Conservation (phyloP, 352 stramenopile genomes). For the Phytophthora palmivora region DNA sequence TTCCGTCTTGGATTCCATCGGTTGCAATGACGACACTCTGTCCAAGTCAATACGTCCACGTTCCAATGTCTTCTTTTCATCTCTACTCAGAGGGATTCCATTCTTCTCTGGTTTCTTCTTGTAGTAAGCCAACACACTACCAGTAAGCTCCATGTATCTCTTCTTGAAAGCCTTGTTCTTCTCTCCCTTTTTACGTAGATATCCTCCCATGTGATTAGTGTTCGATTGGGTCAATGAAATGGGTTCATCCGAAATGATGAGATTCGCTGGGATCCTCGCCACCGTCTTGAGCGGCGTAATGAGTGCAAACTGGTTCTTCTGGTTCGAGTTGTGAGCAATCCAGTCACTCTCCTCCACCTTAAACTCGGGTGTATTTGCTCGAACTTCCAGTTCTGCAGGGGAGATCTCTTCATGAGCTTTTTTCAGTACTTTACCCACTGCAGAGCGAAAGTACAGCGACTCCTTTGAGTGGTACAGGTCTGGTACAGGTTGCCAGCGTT, state of each 20-base stretch:
- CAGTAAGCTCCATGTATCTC: constrained; percentile 87
- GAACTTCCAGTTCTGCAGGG: constrained; percentile 81
- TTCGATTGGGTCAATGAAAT: constrained; percentile 45
- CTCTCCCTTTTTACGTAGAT: constrained; percentile 84
- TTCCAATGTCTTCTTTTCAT: constrained; percentile 81
- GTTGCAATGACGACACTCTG: constrained; percentile 80
- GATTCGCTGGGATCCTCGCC: constrained; percentile 66
- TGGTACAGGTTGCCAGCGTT: constrained; percentile 81
- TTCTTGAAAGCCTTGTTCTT: constrained; percentile 86
- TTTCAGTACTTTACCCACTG: constrained; percentile 78
- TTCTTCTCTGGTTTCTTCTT: constrained; percentile 89
- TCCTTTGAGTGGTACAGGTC: constrained; percentile 85
- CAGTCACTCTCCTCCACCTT: constrained; percentile 87
- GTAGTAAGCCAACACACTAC: constrained; percentile 79
- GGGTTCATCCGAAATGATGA: constrained; percentile 73
- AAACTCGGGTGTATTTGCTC: constrained; percentile 91
- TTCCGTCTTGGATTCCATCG: constrained; percentile 68
- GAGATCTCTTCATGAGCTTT: constrained; percentile 84
- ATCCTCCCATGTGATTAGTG: constrained; percentile 68
- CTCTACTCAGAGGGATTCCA: constrained; percentile 66
- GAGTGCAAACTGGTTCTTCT: constrained; percentile 78
- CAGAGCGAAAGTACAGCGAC: constrained; percentile 77
- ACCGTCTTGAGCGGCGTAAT: constrained; percentile 88
- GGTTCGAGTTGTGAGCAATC: constrained; percentile 86
- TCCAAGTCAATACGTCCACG: constrained; percentile 83